Evolutionary conservation across 495 filamentous ascomycete genomes (phyloP), one percentile per base, ranked within the genome.

Genomic region (Opeltia flavorubescens): DNA sequence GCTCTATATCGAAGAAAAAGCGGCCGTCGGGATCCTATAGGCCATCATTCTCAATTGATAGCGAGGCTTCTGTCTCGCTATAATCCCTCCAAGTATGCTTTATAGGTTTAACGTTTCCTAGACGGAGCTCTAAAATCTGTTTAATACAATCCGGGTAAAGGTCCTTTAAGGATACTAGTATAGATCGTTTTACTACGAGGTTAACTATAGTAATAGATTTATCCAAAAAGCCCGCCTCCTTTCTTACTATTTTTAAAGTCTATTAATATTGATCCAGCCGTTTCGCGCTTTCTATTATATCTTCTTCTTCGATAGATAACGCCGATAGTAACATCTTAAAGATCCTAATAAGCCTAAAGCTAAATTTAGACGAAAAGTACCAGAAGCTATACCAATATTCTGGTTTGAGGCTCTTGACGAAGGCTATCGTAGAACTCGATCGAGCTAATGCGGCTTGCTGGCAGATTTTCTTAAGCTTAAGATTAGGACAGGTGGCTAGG

Each of bases 301-400:
- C 49, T 26, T 47, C 23, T 28, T 38, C 41, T 13, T 18, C 34
- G 20, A 7, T 8, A 13, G 27, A 23, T 4, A 43, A 46, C 9
- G 43, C 29, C 17, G 45, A 52, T 8, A 49, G 28, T 18, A 52
- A 44, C 1, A 70, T 75, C 23, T 83, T 83, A 54, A 89, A 89
- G 1, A 82, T 86, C 43, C 83, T 84, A 50, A 89, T 85, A 28
- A 89, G 70, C 0, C 83, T 82, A 60, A 87, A 86, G 60, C 86
- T 86, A 39, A 79, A 79, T 54, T 84, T 81, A 46, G 81, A 84
- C 5, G 84, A 74, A 58, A 86, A 88, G 56, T 83, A 86, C 85
- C 83, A 88, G 61, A 86, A 88, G 0, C 79, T 69, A 39, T 78
- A 76, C 24, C 85, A 69, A 50, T 88, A 82, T 24, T 79, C 71